Evolutionary conservation across 2,329 filamentous ascomycete genomes (phyloP).

Genomic region (Pyricularia pennisetigena): DNA sequence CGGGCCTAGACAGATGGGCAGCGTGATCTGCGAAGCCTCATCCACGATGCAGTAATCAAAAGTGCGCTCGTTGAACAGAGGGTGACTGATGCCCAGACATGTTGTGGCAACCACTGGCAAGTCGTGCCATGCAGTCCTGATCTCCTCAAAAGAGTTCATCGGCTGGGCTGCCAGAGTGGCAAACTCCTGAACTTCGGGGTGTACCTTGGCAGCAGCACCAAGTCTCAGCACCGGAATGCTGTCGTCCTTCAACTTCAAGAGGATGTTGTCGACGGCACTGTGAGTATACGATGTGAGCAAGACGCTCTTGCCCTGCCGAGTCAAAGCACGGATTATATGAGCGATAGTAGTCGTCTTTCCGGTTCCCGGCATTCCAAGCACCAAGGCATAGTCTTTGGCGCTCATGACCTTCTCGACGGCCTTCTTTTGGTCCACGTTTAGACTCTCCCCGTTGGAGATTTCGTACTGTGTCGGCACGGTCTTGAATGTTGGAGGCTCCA

Average conservation of each 20-base stretch:
- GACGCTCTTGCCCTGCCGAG: conserved; percentile 84
- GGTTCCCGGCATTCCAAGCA: conserved; percentile 95
- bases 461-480: conserved; percentile 51
- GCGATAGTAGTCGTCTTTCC: conserved; percentile 98
- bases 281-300: conserved; percentile 93
- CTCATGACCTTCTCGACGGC: conserved; percentile 95
- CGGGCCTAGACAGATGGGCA: conserved; percentile 88
- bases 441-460: conserved; percentile 49
- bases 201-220: conserved; percentile 75
- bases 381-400: conserved; percentile 89
- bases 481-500: conserved; percentile 65
- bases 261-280: conserved; percentile 94
- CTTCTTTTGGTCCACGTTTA: conserved; percentile 79
- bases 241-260: conserved; percentile 74
- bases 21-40: conserved; percentile 92
- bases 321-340: conserved; percentile 86
- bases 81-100: conserved; percentile 84
- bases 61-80: conserved; percentile 74
- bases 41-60: conserved; percentile 99
- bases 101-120: conserved; percentile 90
- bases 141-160: conserved; percentile 70
- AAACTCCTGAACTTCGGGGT: conserved; percentile 79
- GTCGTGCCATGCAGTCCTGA: conserved; percentile 73
- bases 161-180: conserved; percentile 66
- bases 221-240: conserved; percentile 75